Conservation (phyloP, 257 asterid genomes). For the Solanum bulbocastanum region DNA sequence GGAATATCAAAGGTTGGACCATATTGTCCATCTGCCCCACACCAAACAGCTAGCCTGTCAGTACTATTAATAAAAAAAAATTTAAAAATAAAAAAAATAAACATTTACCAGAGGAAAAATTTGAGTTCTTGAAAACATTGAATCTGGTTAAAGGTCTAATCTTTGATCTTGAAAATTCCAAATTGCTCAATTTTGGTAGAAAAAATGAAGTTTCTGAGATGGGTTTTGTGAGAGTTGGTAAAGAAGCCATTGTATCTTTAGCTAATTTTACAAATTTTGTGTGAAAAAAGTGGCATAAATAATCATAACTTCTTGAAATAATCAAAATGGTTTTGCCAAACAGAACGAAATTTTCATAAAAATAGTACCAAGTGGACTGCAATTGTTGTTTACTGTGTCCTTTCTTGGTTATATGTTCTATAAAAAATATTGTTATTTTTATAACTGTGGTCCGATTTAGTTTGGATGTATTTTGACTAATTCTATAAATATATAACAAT, state of each 20-base stretch:
- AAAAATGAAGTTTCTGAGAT: conserved; percentile 20
- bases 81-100: neutral
- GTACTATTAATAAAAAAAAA: neutral
- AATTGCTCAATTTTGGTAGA: conserved; percentile 5
- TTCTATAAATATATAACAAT: too few relatives aligned
- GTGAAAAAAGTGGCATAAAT: neutral
- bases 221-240: conserved; percentile 22
- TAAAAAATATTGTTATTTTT: neutral
- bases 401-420: neutral
- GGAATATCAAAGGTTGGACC: conserved; percentile 34
- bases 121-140: conserved; percentile 25
- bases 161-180: conserved; percentile 25
- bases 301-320: neutral
- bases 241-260: conserved; percentile 22
- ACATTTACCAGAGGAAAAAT: conserved; percentile 39
- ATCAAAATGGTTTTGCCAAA: neutral
- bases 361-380: neutral
- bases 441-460: neutral
- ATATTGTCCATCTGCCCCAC: conserved; percentile 23
- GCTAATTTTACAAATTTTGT: neutral
- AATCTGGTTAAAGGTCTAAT: conserved; percentile 5
- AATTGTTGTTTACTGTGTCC: neutral
- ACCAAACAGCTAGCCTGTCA: neutral
- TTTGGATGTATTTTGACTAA: too few relatives aligned
- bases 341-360: neutral